Conservation (phyloP, 1,284 basidiomycete species). For the Cystobasidiaceae sp. region DNA sequence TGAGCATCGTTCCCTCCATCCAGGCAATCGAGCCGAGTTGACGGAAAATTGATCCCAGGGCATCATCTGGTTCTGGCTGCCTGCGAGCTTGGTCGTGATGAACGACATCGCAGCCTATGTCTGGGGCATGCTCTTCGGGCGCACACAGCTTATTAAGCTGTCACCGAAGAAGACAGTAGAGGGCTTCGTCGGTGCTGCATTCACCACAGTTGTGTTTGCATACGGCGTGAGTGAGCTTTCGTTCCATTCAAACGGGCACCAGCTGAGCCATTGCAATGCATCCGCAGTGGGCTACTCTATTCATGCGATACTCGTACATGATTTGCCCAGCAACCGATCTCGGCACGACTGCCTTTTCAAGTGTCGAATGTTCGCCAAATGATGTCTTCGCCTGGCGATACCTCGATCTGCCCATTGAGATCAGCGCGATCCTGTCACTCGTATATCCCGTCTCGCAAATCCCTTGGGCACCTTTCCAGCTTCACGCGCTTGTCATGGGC, state of each 20-base stretch:
- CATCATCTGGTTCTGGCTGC: conserved; percentile 98
- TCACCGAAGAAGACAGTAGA: conserved; percentile 99
- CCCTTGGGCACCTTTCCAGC: conserved; percentile 85
- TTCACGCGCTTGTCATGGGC: conserved; percentile 84
- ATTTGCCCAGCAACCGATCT: conserved; percentile 94
- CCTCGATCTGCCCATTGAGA: conserved; percentile 64
- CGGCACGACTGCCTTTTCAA: conserved; percentile 80
- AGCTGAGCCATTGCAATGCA: not conserved
- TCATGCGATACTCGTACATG: conserved; percentile 96
- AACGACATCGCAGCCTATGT: conserved; percentile 98
- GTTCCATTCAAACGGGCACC: not conserved
- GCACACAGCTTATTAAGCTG: conserved; percentile 90
- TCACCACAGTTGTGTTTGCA: conserved; percentile 86
- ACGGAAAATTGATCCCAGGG: conserved; percentile 51
- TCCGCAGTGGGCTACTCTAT: conserved; percentile 80
- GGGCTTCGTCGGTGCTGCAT: conserved; percentile 96
- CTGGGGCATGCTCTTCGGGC: conserved; percentile 90
- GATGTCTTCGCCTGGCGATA: conserved; percentile 84
- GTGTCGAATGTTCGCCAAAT: conserved; percentile 76
- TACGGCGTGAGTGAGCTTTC: conserved; percentile 52
- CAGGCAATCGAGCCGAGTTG: not conserved
- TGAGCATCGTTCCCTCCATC: not conserved
- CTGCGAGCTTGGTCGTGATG: conserved; percentile 93
- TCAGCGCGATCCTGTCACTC: conserved; percentile 58
- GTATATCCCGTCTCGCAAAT: conserved; percentile 49